phyloP scores from a whole-genome alignment of 352 stramenopile species.

The Phytophthora palmivora region DNA sequence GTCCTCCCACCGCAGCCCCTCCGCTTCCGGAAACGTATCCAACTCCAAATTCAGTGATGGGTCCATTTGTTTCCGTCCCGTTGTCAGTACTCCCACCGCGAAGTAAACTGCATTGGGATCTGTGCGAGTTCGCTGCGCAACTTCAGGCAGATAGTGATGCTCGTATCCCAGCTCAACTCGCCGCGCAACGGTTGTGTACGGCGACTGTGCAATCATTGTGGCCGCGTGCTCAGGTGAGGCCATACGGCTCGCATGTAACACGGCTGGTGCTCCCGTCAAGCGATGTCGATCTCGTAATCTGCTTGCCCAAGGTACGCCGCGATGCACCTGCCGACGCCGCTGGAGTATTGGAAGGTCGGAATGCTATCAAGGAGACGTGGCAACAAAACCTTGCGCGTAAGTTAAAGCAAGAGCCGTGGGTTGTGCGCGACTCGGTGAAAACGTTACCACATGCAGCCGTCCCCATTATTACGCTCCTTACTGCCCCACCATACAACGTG shows the following conservation, averaged over 20 bases:
- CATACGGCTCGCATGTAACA: conserved; percentile 97
- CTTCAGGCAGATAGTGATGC: conserved; percentile 78
- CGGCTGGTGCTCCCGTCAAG: conserved; percentile 95
- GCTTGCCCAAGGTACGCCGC: conserved; percentile 96
- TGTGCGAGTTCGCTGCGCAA: conserved; percentile 87
- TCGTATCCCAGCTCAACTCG: conserved; percentile 75
- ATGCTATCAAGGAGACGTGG: conserved; percentile 98
- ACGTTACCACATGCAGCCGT: conserved; percentile 97
- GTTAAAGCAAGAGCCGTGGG: conserved; percentile 93
- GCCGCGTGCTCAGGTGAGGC: conserved; percentile 96
- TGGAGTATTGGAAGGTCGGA: conserved; percentile 96
- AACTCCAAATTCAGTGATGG: conserved; percentile 59
- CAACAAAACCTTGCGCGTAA: conserved; percentile 97
- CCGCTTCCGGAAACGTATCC: conserved; percentile 53
- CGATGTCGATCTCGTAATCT: conserved; percentile 98
- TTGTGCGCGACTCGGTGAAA: conserved; percentile 95
- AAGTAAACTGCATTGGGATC: conserved; percentile 89
- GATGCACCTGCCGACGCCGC: conserved; percentile 95
- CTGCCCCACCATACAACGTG: conserved; percentile 78
- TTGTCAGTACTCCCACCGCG: conserved; percentile 84
- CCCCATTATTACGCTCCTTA: conserved; percentile 96
- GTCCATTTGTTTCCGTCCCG: conserved; percentile 85
- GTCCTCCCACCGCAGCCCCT: conserved; percentile 25
- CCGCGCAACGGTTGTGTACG: conserved; percentile 78
- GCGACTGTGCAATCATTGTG: conserved; percentile 91